These are phyloP conservation scores for Penicillium verhagenii DNA, from an alignment of 495 filamentous ascomycete genomes.

Conservation along the genomic window DNA sequence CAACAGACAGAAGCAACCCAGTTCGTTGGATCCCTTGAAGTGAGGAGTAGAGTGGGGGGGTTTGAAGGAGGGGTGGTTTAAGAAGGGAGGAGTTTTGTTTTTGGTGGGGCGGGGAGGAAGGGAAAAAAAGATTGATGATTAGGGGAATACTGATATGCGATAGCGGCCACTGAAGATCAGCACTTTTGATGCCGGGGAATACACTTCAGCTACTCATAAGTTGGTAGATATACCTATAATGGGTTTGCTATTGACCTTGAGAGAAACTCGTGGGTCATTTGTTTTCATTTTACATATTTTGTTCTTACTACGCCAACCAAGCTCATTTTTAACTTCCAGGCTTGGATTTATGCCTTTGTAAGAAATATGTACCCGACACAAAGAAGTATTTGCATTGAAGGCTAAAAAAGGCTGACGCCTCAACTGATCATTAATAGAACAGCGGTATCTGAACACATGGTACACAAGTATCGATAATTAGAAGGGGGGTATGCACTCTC, in stretches of 20 bases:
- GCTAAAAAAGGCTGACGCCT: conserved; percentile 23
- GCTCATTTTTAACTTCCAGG: neutral
- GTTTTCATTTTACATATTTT: too few relatives aligned
- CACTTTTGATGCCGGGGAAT: neutral
- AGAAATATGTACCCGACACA: conserved; percentile 1
- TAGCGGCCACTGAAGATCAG: conserved; percentile 6
- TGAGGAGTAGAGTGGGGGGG: conserved; percentile 27
- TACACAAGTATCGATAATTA: conserved; percentile 32
- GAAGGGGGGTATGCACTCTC: conserved; percentile 27
- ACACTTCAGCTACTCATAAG: too few relatives aligned
- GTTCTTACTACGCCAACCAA: neutral
- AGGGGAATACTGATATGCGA: conserved; percentile 28
- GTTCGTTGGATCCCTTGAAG: conserved; percentile 22
- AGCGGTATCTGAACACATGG: conserved; percentile 32
- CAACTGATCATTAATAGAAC: conserved; percentile 27
- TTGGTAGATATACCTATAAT: too few relatives aligned
- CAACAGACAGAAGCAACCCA: conserved; percentile 26
- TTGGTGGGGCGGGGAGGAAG: conserved; percentile 32
- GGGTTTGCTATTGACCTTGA: too few relatives aligned
- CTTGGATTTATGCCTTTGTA: neutral
- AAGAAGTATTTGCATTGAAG: conserved; percentile 33
- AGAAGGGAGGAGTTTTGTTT: conserved; percentile 34
- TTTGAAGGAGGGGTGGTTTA: conserved; percentile 21
- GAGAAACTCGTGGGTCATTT: too few relatives aligned
- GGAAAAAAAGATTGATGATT: conserved; percentile 34